Evolutionary conservation across 331 rosid species (phyloP).

Genomic region (Phaseolus coccineus): DNA sequence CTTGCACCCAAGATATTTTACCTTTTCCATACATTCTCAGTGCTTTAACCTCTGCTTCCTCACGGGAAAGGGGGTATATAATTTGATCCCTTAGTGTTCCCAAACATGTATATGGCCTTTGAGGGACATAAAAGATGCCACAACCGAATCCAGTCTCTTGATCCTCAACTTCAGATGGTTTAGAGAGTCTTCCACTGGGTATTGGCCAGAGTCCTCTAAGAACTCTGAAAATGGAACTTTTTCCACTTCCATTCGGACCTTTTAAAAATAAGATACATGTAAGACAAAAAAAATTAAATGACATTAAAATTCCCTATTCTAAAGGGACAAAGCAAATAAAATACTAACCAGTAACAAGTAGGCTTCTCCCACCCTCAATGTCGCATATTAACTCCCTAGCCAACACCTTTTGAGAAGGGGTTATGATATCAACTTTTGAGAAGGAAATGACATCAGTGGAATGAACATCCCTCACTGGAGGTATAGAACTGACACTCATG

Average conservation of each 20-base stretch:
- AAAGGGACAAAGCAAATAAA: constrained; percentile 30
- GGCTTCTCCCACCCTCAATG: constrained; percentile 67
- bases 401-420: constrained; percentile 78
- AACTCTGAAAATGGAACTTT: constrained; percentile 88
- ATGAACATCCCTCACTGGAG: constrained; percentile 51
- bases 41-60: constrained; percentile 73
- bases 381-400: constrained; percentile 78
- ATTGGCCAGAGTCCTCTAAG: constrained; percentile 91
- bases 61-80: constrained; percentile 80
- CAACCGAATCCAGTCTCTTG: constrained; percentile 62
- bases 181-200: constrained; percentile 68
- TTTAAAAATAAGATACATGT: constrained; percentile 37
- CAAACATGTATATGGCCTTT: constrained; percentile 86
- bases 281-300: constrained; percentile 24
- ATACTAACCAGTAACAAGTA: constrained; percentile 86
- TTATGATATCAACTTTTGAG: constrained; percentile 77
- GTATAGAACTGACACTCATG: constrained; percentile 44
- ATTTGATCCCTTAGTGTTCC: constrained; percentile 95
- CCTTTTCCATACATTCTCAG: constrained; percentile 67
- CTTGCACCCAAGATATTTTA: constrained; percentile 39
- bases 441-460: constrained; percentile 68
- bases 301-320: constrained; percentile 2
- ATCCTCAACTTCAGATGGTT: constrained; percentile 61
- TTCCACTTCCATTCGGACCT: constrained; percentile 97
- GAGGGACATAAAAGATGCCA: constrained; percentile 87